phyloP scores from a whole-genome alignment of 352 stramenopile genomes.

The Vaucheria bursata region DNA sequence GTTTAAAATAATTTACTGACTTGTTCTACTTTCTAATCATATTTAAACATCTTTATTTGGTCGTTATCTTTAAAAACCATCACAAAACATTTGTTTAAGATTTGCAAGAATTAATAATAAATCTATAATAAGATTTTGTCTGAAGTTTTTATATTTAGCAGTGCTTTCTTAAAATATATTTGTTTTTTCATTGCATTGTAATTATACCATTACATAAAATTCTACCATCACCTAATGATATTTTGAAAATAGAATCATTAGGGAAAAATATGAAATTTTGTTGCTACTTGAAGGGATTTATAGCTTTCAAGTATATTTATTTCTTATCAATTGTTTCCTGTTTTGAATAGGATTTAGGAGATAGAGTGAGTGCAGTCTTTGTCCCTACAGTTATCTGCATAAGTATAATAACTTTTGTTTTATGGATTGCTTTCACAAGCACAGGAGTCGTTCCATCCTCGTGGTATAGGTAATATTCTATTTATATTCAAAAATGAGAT shows the following conservation, averaged over 20 bases:
- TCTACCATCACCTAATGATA: neutral
- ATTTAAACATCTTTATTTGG: no score
- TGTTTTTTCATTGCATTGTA: neutral
- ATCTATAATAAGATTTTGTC: no score
- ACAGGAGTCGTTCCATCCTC: constrained; percentile 56
- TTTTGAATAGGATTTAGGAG: constrained; percentile 93
- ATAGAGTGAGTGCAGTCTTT: constrained; percentile 85
- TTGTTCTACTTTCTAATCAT: no score
- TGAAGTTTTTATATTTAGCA: no score
- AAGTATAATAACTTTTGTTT: constrained; percentile 82
- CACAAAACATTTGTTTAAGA: no score
- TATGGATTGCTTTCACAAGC: constrained; percentile 77
- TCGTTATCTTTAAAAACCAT: no score
- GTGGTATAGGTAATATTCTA: constrained; percentile 30
- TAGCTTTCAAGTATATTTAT: no score
- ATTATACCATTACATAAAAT: neutral
- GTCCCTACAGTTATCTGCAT: constrained; percentile 84
- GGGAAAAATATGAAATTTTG: neutral
- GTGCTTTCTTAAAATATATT: neutral
- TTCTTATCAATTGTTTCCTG: no score
- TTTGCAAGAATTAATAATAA: no score
- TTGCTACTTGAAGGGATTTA: neutral
- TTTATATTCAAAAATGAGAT: no score
- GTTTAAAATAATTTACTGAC: no score
- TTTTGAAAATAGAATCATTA: neutral